These are phyloP conservation scores for Lipomyces kockii DNA, from an alignment of 805 yeast species.

Conservation along the genomic window DNA sequence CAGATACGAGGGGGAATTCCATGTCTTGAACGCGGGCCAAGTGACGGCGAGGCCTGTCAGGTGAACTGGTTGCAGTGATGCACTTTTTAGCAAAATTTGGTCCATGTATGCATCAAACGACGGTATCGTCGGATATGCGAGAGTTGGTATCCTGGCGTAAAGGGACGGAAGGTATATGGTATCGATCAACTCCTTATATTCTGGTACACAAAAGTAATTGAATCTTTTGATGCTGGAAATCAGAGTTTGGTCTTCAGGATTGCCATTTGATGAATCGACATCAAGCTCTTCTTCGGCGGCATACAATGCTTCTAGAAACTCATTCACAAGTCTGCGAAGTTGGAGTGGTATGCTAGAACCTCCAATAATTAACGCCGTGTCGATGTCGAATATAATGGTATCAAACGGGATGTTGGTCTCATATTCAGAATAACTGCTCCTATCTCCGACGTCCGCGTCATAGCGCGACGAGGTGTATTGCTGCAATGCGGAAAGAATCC, in stretches of 20 bases:
- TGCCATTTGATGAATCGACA: background rate
- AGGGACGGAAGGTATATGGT: background rate
- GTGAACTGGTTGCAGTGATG: slow-evolving; percentile 14
- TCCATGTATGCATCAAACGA: background rate
- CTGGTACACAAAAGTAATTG: slow-evolving; percentile 7
- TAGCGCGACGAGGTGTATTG: background rate
- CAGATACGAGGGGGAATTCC: slow-evolving; percentile 38
- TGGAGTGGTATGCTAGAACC: slow-evolving; percentile 14
- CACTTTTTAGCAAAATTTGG: background rate
- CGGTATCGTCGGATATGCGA: background rate
- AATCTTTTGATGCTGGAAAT: background rate
- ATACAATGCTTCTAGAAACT: slow-evolving; percentile 1
- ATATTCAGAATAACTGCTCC: background rate
- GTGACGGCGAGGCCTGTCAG: slow-evolving; percentile 20
- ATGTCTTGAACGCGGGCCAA: slow-evolving; percentile 34
- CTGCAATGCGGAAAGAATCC: slow-evolving; percentile 14
- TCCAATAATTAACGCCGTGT: slow-evolving; percentile 20
- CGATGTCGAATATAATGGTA: slow-evolving; percentile 14
- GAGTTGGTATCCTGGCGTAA: background rate
- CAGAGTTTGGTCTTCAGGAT: background rate
- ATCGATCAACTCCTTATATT: slow-evolving; percentile 1
- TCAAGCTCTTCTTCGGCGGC: background rate
- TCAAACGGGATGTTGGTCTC: background rate
- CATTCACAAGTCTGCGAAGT: slow-evolving; percentile 11
- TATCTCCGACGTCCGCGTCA: background rate